These are phyloP conservation scores for Capsicum pubescens DNA, from an alignment of 257 asterid species.

Conservation along the genomic window DNA sequence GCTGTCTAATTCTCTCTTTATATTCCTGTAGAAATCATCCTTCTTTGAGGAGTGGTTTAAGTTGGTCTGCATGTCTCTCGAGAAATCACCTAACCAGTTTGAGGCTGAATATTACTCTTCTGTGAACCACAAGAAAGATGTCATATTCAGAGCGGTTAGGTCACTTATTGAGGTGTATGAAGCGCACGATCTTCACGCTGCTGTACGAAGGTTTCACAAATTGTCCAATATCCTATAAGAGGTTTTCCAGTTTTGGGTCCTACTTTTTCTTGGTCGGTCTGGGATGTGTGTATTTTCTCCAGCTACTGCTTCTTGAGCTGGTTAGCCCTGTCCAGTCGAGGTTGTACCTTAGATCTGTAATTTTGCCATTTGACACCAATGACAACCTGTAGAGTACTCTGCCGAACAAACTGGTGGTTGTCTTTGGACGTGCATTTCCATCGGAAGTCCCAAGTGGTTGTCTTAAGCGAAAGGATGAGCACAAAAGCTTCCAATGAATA, in stretches of 20 bases:
- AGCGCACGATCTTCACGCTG: constrained; percentile 47
- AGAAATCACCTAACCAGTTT: constrained; percentile 48
- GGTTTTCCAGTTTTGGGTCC: neutral
- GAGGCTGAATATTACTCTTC: constrained; percentile 43
- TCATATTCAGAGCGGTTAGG: constrained; percentile 54
- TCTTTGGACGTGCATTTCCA: constrained; percentile 8
- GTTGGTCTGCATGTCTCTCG: constrained; percentile 65
- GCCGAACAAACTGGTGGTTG: constrained; percentile 15
- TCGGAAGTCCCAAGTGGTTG: too few species aligned
- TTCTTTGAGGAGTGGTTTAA: constrained; percentile 81
- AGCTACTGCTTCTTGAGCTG: constrained; percentile 23
- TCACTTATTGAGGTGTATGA: constrained; percentile 67
- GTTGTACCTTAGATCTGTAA: neutral
- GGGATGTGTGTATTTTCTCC: neutral
- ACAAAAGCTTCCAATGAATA: too few species aligned
- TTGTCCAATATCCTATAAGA: constrained; percentile 40
- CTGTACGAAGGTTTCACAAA: constrained; percentile 59
- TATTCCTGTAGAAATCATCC: constrained; percentile 61
- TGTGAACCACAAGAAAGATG: constrained; percentile 64
- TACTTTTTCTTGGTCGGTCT: neutral
- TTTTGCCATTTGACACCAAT: neutral
- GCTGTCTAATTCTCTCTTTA: constrained; percentile 17
- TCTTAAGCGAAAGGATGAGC: too few species aligned
- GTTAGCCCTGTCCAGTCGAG: neutral
- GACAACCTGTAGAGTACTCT: neutral